Conservation (phyloP, 1,139 yeast species). For the Debaryomycetaceae sp. region DNA sequence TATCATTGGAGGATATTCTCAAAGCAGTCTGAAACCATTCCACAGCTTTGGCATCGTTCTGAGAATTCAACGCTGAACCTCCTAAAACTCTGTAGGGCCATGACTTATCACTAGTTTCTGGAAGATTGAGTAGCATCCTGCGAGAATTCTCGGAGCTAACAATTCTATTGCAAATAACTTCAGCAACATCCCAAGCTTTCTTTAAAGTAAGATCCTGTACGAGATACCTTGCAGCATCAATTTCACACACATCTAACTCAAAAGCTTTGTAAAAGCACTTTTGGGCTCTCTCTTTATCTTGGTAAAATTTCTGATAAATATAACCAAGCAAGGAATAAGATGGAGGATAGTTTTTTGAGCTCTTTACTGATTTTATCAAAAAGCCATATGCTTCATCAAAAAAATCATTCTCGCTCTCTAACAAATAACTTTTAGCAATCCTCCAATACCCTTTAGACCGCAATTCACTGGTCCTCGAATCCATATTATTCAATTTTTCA, state of each 20-base stretch:
- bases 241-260: constrained; percentile 77
- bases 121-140: constrained; percentile 41
- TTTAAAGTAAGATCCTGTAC: constrained; percentile 63
- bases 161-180: constrained; percentile 62
- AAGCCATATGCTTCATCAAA: constrained; percentile 47
- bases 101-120: constrained; percentile 32
- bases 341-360: constrained; percentile 63
- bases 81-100: constrained; percentile 95
- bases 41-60: constrained; percentile 75
- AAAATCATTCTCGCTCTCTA: constrained; percentile 19
- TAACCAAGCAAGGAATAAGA: constrained; percentile 79
- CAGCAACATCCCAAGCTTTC: constrained; percentile 84
- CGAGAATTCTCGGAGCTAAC: constrained; percentile 62
- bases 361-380: constrained; percentile 62
- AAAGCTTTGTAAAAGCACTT: constrained; percentile 90
- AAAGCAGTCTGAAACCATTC: constrained; percentile 87
- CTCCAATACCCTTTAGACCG: constrained; percentile 70
- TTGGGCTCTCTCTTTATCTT: constrained; percentile 67
- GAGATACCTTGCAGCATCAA: constrained; percentile 68
- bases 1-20: constrained; percentile 62
- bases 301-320: constrained; percentile 55
- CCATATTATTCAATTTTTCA: constrained; percentile 44
- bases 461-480: constrained; percentile 49
- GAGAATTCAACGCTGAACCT: constrained; percentile 66
- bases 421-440: constrained; percentile 56